These are phyloP conservation scores for Nasturtium officinale DNA, from an alignment of 345 rosid species.

Conservation along the genomic window DNA sequence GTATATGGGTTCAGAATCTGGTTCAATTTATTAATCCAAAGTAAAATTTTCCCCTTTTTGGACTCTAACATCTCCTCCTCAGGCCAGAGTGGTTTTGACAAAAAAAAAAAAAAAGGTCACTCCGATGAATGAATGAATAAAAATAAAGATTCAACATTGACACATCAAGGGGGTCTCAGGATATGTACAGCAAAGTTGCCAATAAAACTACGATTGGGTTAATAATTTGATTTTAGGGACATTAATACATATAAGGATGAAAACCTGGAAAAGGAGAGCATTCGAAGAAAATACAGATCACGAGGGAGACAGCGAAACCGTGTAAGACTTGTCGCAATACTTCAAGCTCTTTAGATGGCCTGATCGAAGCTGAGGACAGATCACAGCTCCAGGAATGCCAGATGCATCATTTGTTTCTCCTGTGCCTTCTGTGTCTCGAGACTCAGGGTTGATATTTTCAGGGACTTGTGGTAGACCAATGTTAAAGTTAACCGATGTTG, in stretches of 20 bases:
- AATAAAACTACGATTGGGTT: background rate
- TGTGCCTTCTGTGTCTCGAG: constrained; percentile 31
- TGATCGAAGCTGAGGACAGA: constrained; percentile 54
- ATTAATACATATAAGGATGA: constrained; percentile 10
- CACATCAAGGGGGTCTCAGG: background rate
- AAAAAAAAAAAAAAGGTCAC: background rate
- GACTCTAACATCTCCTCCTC: background rate
- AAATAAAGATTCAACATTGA: background rate
- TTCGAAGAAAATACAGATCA: constrained; percentile 41
- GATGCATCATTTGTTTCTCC: constrained; percentile 39
- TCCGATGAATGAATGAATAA: background rate
- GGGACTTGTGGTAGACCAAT: constrained; percentile 52
- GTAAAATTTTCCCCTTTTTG: background rate
- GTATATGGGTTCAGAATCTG: constrained; percentile 28
- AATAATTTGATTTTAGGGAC: constrained; percentile 1
- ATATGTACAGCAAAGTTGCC: constrained; percentile 17
- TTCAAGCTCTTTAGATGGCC: constrained; percentile 75
- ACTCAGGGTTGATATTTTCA: constrained; percentile 43
- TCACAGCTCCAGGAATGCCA: constrained; percentile 54
- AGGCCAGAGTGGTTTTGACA: background rate
- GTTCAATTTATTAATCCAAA: constrained; percentile 12
- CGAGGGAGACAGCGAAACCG: constrained; percentile 58
- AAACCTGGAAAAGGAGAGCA: constrained; percentile 11
- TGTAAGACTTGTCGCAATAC: constrained; percentile 59
- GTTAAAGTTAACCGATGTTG: constrained; percentile 71